phyloP scores from a whole-genome alignment of 345 rosid species.

The Punica granatum region DNA sequence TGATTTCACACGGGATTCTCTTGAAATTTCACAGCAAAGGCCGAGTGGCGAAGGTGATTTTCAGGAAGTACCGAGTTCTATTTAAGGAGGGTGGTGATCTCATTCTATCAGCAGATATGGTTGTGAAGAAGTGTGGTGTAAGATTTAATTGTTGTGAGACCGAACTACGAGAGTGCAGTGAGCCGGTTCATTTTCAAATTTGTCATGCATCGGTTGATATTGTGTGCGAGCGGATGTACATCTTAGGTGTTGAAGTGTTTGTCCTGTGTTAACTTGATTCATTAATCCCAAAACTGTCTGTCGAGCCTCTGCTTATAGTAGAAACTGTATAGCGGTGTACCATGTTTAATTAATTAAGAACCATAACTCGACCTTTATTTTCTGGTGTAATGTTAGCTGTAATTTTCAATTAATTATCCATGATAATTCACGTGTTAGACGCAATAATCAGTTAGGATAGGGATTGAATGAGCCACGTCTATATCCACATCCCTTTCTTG shows the following conservation, averaged over 20 bases:
- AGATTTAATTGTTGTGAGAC: not conserved
- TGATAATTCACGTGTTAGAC: too few species aligned
- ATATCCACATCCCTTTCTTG: too few species aligned
- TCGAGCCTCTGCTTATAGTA: not conserved
- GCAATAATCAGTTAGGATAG: too few species aligned
- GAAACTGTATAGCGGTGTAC: not conserved
- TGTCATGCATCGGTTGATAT: not conserved
- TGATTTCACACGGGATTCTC: not conserved
- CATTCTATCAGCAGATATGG: not conserved
- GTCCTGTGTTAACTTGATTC: not conserved
- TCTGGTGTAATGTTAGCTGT: too few species aligned
- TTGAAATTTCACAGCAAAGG: slow-evolving; percentile 7
- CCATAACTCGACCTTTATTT: not conserved
- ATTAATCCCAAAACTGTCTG: not conserved
- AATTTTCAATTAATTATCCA: too few species aligned
- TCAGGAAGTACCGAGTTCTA: not conserved
- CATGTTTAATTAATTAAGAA: not conserved
- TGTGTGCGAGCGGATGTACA: not conserved
- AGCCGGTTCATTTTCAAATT: not conserved
- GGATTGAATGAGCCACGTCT: too few species aligned
- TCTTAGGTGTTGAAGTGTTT: not conserved
- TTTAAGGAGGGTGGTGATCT: not conserved
- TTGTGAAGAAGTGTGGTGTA: not conserved
- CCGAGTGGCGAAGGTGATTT: slow-evolving; percentile 16
- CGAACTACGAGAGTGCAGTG: not conserved